Base-by-base conservation (phyloP, 2,329 filamentous ascomycete genomes). In the Alternaria arborescens region DNA sequence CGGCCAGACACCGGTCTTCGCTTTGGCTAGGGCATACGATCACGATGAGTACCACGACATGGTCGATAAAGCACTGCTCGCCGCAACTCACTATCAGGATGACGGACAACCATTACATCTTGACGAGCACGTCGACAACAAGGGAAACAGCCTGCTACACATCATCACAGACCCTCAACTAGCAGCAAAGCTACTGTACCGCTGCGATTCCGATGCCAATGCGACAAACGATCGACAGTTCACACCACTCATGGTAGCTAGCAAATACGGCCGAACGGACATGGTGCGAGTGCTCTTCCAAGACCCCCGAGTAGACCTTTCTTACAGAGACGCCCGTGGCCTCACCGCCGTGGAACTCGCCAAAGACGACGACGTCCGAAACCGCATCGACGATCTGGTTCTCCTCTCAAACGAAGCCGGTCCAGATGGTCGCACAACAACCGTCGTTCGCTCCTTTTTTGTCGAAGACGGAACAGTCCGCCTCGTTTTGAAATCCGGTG, bases 321-420 rank as follows among this genome's bases (percentile, higher is more conserved):
- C 90, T 42, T 88, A 94, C 30, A 91, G 91, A 77, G 96, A 99
- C 76, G 81, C 92, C 16, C 88, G 95, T 60, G 95, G 95, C 0
- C 83, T 99, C 69, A 97, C 94, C 8, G 95, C 95, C 8, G 93
- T 98, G 7, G 95, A 99, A 78, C 85, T 99, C 47, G 95, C 96
- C 51, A 99, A 99, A 77, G 96, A 99, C 71, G 95, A 99, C 75
- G 95, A 99, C 69, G 92, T 99, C 26, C 88, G 95, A 40, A 99
- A 98, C 79, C 90, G 92, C 70, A 97, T 99, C 65, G 95, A 99
- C 74, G 95, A 99, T 76, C 83, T 99, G 64, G 90, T 94, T 1
- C 82, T 99, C 10, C 90, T 99, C 66, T 91, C 91, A 5, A 78
- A 74, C 40, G 73, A 78, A 1, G 84, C 91, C 5, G 89, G 88